Percentiles rank a stretch among this genome's conserved stretches.
phyloP scores from a whole-genome alignment of 1,284 basidiomycete species.

The Golubevia sp. region DNA sequence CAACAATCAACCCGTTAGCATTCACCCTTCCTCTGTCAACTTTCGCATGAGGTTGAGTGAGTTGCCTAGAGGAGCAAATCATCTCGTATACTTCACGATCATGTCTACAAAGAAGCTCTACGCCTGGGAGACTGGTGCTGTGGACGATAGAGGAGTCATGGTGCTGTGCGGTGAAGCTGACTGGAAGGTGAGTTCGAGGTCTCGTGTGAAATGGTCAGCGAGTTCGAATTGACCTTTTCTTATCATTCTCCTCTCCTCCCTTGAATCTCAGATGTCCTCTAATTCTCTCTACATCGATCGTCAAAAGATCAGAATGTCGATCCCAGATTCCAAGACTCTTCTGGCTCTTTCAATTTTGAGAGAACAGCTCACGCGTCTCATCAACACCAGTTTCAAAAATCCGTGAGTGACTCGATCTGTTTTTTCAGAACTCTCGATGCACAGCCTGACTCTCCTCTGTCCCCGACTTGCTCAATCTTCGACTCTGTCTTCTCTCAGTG shows the following conservation, averaged over 20 bases:
- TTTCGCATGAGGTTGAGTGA: slow-evolving; percentile 54
- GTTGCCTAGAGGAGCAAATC: slow-evolving; percentile 12
- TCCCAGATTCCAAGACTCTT: slow-evolving; percentile 34
- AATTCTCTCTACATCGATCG: slow-evolving; percentile 47
- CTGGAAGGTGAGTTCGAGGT: slow-evolving; percentile 24
- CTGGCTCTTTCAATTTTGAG: slow-evolving; percentile 45
- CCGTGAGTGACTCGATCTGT: slow-evolving; percentile 8
- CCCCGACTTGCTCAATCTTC: background rate
- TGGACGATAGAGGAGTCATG: slow-evolving; percentile 45
- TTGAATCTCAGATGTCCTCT: slow-evolving; percentile 17
- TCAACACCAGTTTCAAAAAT: slow-evolving; percentile 36
- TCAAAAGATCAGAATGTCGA: slow-evolving; percentile 36
- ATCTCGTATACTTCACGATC: slow-evolving; percentile 53
- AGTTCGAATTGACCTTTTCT: background rate
- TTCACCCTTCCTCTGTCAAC: slow-evolving; percentile 35
- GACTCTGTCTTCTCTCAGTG: slow-evolving; percentile 13
- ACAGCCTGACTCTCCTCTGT: background rate
- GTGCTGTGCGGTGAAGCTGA: slow-evolving; percentile 56
- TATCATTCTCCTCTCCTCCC: background rate
- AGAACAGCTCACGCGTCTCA: slow-evolving; percentile 30
- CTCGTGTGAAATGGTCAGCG: background rate
- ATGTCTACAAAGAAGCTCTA: slow-evolving; percentile 52
- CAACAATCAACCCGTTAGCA: slow-evolving; percentile 49
- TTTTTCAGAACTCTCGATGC: background rate
- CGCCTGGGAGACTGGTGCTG: slow-evolving; percentile 57